Evolutionary conservation across 306 rosid genomes (phyloP), one percentile per base, ranked within the genome.

Genomic region (Corylus heterophylla): DNA sequence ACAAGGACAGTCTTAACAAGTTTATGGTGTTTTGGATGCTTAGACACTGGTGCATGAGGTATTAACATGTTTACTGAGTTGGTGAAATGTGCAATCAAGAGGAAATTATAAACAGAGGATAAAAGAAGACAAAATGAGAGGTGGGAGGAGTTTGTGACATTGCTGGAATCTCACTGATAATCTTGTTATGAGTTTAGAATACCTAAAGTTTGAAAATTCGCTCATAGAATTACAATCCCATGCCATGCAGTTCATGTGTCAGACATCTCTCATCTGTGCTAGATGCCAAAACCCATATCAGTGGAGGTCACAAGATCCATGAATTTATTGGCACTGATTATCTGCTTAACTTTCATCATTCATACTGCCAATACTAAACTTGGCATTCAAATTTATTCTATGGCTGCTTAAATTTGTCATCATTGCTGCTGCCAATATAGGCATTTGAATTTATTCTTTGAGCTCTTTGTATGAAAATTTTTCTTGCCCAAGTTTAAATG

Each of bases 111-210:
- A 59, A 59, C 29, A 29, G 7, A 25, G 66, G 37, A 25, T 59
- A 59, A 25, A 59, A 59, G 66, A 25, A 59, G 17, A 59, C 66
- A 59, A 25, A 59, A 59, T 25, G 66, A 59, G 66, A 59, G 66
- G 66, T 25, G 12, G 7, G 58, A 52, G 58, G 58, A 52, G 58
- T 52, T 52, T 17, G 56, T 52, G 58, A 52, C 2, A 52, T 20
- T 16, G n/a, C n/a, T 52, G 7, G 58, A 52, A 17, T 52, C 56
- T 52, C 12, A 16, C 7, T 3, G n/a, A 52, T 52, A 52, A 16
- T 52, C 1, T 52, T 52, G 20, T 4, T 52, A 13, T 12, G 58
- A 13, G 58, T 52, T 52, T 52, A 16, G 58, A 7, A 13, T 52
- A 16, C 17, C 56, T 52, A 52, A 52, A 52, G 56, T 52, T 39